Evolutionary conservation across 345 rosid species (phyloP), one percentile per base, ranked within the genome.

Genomic region (Populus pruinosa): DNA sequence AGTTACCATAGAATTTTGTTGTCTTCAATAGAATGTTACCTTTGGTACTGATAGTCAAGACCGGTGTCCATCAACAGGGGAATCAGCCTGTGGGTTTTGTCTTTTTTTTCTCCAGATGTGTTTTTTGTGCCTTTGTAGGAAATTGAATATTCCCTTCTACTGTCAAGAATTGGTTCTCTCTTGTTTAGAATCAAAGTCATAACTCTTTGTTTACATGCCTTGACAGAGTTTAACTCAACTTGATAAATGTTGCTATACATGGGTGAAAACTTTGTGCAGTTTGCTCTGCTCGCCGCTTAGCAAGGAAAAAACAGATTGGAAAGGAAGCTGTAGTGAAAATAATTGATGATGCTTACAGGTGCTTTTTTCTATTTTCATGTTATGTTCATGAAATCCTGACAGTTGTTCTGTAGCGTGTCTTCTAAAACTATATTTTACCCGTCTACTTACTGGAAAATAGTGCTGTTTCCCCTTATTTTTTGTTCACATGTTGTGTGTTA

Each of bases 281-380:
- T 67, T 49, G 72, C 31, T 35, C 12, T 8, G 14, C 38, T 6
- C 66, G 21, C 63, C 49, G 65, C 27, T 21, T 67, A 41, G 59
- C 76, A 49, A 79, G 73, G 73, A 76, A 33, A 59, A 69, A 66
- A 20, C 39, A 35, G 47, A 67, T 75, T 72, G 77, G 77, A 62
- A 82, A 71, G 77, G 79, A 82, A 61, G 81, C 39, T 50, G 84
- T 83, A 21, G 81, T 67, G 33, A 79, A 78, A 66, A 53, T 83
- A 67, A 70, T 85, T 62, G 84, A 83, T 33, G 86, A 81, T 31
- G 67, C 82, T 41, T 81, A 80, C 76, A 83, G 88, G 88, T 85
- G 36, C 61, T 69, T 36, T 47, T 47, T 68, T 67, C 63, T 38
- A 67, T 53, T 23, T 23, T 23, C 13, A 39, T 67, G 16, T 61